Conservation (phyloP, 1,139 yeast genomes). For the Magnusiomyces ingens region DNA sequence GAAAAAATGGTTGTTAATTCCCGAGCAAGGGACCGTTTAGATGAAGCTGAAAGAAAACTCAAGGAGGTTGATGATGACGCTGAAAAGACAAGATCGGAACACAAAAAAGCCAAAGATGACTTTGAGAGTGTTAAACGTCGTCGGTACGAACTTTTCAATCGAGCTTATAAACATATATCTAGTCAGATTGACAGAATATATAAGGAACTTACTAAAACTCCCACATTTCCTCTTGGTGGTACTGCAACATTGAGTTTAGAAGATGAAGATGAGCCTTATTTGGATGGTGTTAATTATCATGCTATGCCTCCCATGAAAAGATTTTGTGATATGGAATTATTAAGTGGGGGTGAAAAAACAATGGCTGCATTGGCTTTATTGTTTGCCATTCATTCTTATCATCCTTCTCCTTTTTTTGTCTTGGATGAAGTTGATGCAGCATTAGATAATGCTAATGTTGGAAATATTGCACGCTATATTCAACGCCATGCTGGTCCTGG, state of each 20-base stretch:
- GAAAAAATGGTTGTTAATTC: conserved; percentile 69
- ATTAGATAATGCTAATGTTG: conserved; percentile 81
- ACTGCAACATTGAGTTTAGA: conserved; percentile 84
- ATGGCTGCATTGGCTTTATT: conserved; percentile 90
- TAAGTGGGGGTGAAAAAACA: conserved; percentile 96
- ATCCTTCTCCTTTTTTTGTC: conserved; percentile 93
- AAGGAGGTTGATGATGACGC: conserved; percentile 61
- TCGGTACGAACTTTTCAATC: conserved; percentile 57
- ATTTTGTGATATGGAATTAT: conserved; percentile 84
- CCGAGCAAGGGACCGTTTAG: conserved; percentile 70
- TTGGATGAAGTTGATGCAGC: conserved; percentile 98
- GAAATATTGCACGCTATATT: conserved; percentile 77
- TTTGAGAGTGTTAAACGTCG: conserved; percentile 55
- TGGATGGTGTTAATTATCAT: conserved; percentile 77
- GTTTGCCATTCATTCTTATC: conserved; percentile 85
- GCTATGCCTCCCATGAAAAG: conserved; percentile 97
- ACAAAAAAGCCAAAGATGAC: conserved; percentile 47
- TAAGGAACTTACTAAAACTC: conserved; percentile 69
- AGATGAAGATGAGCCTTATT: conserved; percentile 78
- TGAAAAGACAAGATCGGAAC: conserved; percentile 53
- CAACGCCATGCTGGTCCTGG: conserved; percentile 67
- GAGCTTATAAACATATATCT: conserved; percentile 72
- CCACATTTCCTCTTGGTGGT: conserved; percentile 66
- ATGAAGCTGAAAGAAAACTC: conserved; percentile 58
- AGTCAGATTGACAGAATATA: conserved; percentile 70